Evolutionary conservation across 352 stramenopile genomes (phyloP), one percentile per base, ranked within the genome.

Genomic region (Aphanomyces cochlioides): DNA sequence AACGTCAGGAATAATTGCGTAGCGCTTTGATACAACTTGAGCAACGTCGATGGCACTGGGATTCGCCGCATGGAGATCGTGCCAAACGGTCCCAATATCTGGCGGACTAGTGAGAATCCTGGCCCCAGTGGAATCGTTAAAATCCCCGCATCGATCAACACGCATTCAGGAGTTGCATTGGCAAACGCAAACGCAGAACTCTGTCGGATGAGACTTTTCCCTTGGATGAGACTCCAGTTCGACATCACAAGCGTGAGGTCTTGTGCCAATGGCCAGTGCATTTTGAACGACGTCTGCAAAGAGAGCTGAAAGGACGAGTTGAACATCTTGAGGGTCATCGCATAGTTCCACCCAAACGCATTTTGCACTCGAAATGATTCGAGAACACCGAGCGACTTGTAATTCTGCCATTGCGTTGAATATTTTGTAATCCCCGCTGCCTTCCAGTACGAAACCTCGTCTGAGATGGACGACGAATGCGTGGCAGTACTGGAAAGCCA

Each of bases 201-300:
- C 21, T 37, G 39, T 28, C 60, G 60, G 8, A 68, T 8, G n/a
- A 68, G 47, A 13, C 38, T 63, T 5, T 34, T 21, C 13, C 60
- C 60, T 6, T 13, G 37, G 28, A 47, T 12, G 36, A 28, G 34
- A 8, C 34, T 47, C 5, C 7, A 7, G 36, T 64, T 64, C 8
- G 56, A 10, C 4, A 47, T n/a, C 15, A 64, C 56, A n/a, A 45
- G 56, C 8, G 17, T 17, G 34, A 68, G 21, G 47, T 68, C 60
- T 38, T 68, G 53, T 5, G 15, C 60, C 7, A 68, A 64, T 4
- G 21, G 39, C 60, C 60, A 68, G 34, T 64, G 15, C 60, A 68
- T 68, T 28, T 68, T 68, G 47, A 68, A 68, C 4, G 60, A 58
- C 4, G 60, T 68, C 57, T 68, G 60, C 17, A 21, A 36, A 21